Evolutionary conservation across 169 alveolate genomes (phyloP), one percentile per base, ranked within the genome.

Genomic region (Eimeria sp.): DNA sequence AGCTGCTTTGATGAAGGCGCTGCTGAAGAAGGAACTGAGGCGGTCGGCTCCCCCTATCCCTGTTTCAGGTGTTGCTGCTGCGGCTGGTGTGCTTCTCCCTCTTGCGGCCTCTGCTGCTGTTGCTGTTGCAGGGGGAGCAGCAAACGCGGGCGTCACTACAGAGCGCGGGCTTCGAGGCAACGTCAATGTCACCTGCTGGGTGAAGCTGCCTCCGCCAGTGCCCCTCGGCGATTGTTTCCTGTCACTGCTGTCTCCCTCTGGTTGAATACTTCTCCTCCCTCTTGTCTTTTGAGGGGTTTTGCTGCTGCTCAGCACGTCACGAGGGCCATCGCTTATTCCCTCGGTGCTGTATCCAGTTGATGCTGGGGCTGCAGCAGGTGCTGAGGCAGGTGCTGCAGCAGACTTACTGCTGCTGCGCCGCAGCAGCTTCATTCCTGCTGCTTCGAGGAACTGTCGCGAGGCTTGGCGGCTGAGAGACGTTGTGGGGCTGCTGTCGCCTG

Each of bases 1-100:
- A 13, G 92, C 92, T 27, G 92, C 92, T 40, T 83, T 83, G 11
- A 22, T 83, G 76, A 83, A 83, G 57, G 92, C 92, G 58, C 70
- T 83, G 92, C 75, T 83, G 92, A 83, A 83, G 76, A 83, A 83
- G 78, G 57, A 34, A 22, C 40, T n/a, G 43, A 83, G 92, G 34
- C 92, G 92, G 14, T 51, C 63, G 14, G 13, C 83, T 4, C 54
- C 83, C 40, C 22, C 80, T 13, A 13, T n/a, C 22, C 57, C 25
- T 0, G 10, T 40, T 14, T 27, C 83, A 34, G 40, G 40, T 34
- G 40, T 34, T 40, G 83, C 83, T 16, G 3, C 83, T 11, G 27
- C 54, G 0, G 83, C 83, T 16, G 10, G 57, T 11, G 27, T 27
- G 0, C 27, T 11, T 40, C 14, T 27, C 54, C 43, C 83, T 11